Base-by-base conservation (phyloP, 805 yeast species). In the Ogataea angusta region DNA sequence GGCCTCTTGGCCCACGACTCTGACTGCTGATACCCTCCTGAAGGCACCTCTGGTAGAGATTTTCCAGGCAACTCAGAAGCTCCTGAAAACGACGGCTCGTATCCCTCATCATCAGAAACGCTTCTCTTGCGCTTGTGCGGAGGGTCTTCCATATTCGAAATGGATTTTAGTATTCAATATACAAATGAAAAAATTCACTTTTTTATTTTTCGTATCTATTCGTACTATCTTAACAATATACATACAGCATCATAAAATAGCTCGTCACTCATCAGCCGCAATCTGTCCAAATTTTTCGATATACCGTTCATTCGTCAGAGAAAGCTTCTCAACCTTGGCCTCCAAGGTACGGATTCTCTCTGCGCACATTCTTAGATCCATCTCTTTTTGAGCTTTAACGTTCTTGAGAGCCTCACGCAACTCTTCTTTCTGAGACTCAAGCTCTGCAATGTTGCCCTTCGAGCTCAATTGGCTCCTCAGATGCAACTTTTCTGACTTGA, bases 391-490 rank as follows among this genome's bases (percentile, higher is more conserved):
- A 22, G 48, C 53, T 36, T 56, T 60, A 38, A 59, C 48, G 34
- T 55, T 48, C 27, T 50, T 59, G 32, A 62, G 43, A 0, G 61
- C 64, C 22, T 59, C 63, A 21, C 63, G 41, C 25, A 63, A 36
- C 8, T 55, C 59, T 34, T 62, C 63, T 26, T 58, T 47, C 42
- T 64, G 68, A 15, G 47, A 43, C 36, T 56, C 57, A 17, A 59
- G 34, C 22, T 54, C 53, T 23, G 45, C 47, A 10, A 51, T 18
- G 29, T 48, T 53, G 23, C 41, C 42, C 19, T 36, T 38, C 3
- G 48, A 34, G 7, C 36, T 34, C 60, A 36, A 57, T 56, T 57
- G 71, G 63, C 32, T 66, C 59, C 47, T 67, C 51, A 62, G 42
- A 16, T 54, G 51, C 10, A 53, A 54, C 22, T 62, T 65, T 40